A percentile compares a stretch with the other conserved stretches of the same genome.
phyloP scores from a whole-genome alignment of 371 early-diverging fungal species.

The Lichtheimia hyalospora region DNA sequence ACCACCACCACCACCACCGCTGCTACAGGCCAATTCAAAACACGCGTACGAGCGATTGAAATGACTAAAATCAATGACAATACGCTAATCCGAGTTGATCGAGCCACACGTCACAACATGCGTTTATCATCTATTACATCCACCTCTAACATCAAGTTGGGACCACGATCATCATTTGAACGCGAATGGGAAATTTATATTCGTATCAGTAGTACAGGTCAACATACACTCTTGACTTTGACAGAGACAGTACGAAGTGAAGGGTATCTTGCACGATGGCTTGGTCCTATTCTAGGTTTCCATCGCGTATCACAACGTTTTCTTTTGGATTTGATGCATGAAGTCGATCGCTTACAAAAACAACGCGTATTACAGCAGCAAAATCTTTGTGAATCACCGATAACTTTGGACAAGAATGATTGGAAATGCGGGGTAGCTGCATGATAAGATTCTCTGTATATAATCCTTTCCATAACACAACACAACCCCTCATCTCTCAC shows the following conservation, averaged over 20 bases:
- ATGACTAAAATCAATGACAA: conserved; percentile 10
- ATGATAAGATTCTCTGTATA: background rate
- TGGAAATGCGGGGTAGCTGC: background rate
- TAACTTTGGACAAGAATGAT: background rate
- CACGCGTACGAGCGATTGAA: conserved; percentile 15
- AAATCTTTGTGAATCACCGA: conserved; percentile 14
- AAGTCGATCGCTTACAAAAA: conserved; percentile 18
- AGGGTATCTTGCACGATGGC: conserved; percentile 22
- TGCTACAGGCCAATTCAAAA: conserved; percentile 1
- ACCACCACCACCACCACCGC: background rate
- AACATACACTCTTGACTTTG: conserved; percentile 10
- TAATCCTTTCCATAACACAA: background rate
- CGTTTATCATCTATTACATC: background rate
- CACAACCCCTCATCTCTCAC: background rate
- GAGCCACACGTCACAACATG: conserved; percentile 8
- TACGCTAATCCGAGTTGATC: conserved; percentile 10
- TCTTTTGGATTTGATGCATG: conserved; percentile 14
- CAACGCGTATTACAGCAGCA: conserved; percentile 12
- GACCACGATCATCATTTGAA: conserved; percentile 11
- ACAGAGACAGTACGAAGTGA: conserved; percentile 16
- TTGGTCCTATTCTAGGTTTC: conserved; percentile 20
- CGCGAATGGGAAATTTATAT: conserved; percentile 22
- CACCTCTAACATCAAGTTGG: background rate
- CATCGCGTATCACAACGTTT: conserved; percentile 23
- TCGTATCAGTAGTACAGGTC: background rate